Percentiles rank a stretch among this genome's conserved stretches.
Evolutionary conservation across 495 filamentous ascomycete species (phyloP).

Genomic region (Penicillium canariense): DNA sequence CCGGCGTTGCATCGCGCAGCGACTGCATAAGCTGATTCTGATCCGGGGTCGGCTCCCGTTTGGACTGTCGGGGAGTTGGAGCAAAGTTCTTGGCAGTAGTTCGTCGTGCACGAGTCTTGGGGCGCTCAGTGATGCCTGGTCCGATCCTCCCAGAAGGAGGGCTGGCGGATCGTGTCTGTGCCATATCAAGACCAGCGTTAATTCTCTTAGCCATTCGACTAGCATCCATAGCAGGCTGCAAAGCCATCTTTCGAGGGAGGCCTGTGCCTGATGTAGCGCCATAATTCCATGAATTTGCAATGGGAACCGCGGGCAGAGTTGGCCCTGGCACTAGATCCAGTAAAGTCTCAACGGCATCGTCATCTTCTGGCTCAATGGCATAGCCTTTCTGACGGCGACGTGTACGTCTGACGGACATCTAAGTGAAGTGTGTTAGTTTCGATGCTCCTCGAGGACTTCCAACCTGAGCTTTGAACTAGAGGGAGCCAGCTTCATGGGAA

Average conservation of each 20-base stretch:
- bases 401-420: neutral
- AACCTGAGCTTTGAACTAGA: neutral
- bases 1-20: constrained; percentile 30
- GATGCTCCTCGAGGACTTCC: neutral
- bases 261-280: constrained; percentile 28
- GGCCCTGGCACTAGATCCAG: constrained; percentile 13
- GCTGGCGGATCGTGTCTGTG: constrained; percentile 21
- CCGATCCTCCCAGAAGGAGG: neutral
- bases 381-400: neutral
- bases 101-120: constrained; percentile 9
- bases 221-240: constrained; percentile 21
- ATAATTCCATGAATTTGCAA: constrained; percentile 33
- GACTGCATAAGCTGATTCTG: constrained; percentile 36
- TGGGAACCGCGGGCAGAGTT: constrained; percentile 29
- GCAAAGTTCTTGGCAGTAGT: neutral
- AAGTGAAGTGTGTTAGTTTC: neutral
- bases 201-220: constrained; percentile 26
- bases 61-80: constrained; percentile 8
- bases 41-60: constrained; percentile 44
- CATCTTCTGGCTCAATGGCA: constrained; percentile 1
- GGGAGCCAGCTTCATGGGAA: too few relatives aligned
- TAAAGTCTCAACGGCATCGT: constrained; percentile 11
- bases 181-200: constrained; percentile 22
- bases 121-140: neutral
- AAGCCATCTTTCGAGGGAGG: constrained; percentile 24